phyloP scores from a whole-genome alignment of 768 basidiomycete species.

The Candolleomyces aberdarensis region DNA sequence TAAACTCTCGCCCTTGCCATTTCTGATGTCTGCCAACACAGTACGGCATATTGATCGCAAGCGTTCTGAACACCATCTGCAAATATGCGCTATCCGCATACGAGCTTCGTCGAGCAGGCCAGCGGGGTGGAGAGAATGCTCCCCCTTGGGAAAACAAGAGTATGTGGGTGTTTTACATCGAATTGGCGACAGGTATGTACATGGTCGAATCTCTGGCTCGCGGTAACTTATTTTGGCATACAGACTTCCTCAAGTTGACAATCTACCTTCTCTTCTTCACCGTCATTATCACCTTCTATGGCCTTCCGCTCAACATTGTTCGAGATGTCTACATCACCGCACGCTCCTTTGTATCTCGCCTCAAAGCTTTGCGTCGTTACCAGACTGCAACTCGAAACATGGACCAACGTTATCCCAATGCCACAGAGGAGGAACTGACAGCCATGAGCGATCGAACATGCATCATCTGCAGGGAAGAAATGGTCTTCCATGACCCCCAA shows the following conservation, averaged over 20 bases:
- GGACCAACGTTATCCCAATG: constrained; percentile 94
- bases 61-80: constrained; percentile 68
- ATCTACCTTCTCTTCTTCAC: constrained; percentile 94
- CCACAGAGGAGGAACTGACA: constrained; percentile 79
- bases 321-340: constrained; percentile 96
- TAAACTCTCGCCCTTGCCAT: not conserved
- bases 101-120: constrained; percentile 77
- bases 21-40: constrained; percentile 25
- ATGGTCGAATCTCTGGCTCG: not conserved
- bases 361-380: constrained; percentile 88
- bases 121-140: constrained; percentile 77
- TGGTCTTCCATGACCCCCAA: constrained; percentile 48
- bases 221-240: constrained; percentile 9
- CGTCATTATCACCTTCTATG: constrained; percentile 92
- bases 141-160: constrained; percentile 98
- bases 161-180: constrained; percentile 95
- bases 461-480: constrained; percentile 98
- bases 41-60: constrained; percentile 89
- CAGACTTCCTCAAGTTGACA: constrained; percentile 91
- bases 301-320: constrained; percentile 93
- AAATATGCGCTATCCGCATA: constrained; percentile 82
- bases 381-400: constrained; percentile 93
- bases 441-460: constrained; percentile 88
- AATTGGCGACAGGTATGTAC: constrained; percentile 77
- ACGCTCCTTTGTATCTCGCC: constrained; percentile 84